These are phyloP conservation scores for Amanita rubescens DNA, from an alignment of 768 basidiomycete species.

Conservation along the genomic window DNA sequence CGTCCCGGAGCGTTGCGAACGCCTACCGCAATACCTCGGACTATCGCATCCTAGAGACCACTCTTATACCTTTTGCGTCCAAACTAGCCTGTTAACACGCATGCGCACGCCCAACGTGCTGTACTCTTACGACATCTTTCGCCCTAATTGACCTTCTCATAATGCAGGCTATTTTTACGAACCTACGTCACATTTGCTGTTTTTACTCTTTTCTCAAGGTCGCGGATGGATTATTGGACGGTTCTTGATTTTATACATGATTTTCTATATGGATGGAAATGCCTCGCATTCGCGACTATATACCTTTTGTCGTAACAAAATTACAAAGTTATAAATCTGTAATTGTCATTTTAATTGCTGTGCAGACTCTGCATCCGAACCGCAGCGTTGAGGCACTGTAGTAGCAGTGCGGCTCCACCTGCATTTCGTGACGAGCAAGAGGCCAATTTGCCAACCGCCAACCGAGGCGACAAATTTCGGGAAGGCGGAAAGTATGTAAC, in stretches of 20 bases:
- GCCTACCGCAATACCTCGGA: neutral
- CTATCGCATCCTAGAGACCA: neutral
- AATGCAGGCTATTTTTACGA: neutral
- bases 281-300: neutral
- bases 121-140: neutral
- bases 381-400: no score
- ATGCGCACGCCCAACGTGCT: neutral
- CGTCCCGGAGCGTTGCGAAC: neutral
- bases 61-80: neutral
- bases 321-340: no score
- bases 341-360: no score
- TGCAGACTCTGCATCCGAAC: no score
- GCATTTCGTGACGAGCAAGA: no score
- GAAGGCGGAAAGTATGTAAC: no score
- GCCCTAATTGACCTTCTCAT: neutral
- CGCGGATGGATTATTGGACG: neutral
- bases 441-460: no score
- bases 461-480: no score
- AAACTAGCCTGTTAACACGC: neutral
- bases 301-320: neutral
- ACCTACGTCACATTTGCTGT: neutral
- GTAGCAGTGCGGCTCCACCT: no score
- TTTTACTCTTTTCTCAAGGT: neutral
- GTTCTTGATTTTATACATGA: neutral
- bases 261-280: neutral